Conservation (phyloP, 2,329 filamentous ascomycete species). For the Penicillium sp. region DNA sequence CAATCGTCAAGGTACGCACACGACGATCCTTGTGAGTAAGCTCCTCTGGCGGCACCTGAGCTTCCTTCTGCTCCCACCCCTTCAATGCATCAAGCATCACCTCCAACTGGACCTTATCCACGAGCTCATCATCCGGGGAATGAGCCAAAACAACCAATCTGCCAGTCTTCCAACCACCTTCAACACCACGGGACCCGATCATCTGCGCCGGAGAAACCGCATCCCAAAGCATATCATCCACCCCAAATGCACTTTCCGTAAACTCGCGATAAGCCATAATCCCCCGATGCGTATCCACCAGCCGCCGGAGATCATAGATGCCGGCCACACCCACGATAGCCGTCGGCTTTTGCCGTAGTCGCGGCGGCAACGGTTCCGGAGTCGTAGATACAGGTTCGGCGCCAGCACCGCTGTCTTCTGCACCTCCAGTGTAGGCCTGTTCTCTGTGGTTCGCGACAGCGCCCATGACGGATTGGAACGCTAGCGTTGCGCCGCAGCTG, state of each 20-base stretch:
- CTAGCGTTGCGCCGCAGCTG: slow-evolving; percentile 45
- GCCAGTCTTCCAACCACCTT: slow-evolving; percentile 33
- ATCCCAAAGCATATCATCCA: slow-evolving; percentile 36
- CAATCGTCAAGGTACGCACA: slow-evolving; percentile 37
- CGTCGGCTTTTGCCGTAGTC: slow-evolving; percentile 25
- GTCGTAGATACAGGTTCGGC: slow-evolving; percentile 10
- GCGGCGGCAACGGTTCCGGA: slow-evolving; percentile 10
- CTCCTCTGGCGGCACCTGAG: slow-evolving; percentile 6
- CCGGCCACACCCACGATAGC: slow-evolving; percentile 43
- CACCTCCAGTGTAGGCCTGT: slow-evolving; percentile 3
- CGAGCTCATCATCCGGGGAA: slow-evolving; percentile 40
- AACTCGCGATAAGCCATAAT: slow-evolving; percentile 38
- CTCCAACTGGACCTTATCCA: slow-evolving; percentile 36
- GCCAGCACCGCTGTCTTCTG: slow-evolving; percentile 4
- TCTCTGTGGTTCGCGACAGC: slow-evolving; percentile 15
- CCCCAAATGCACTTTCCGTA: slow-evolving; percentile 42
- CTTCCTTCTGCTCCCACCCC: slow-evolving; percentile 38
- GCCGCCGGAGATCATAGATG: slow-evolving; percentile 41
- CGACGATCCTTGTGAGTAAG: slow-evolving; percentile 33
- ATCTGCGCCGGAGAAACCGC: slow-evolving; percentile 38
- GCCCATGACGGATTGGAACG: slow-evolving; percentile 43
- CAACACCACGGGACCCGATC: slow-evolving; percentile 26
- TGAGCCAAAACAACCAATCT: slow-evolving; percentile 38
- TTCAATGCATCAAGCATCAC: slow-evolving; percentile 49
- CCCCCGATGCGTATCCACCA: slow-evolving; percentile 32